Conservation (phyloP, 1,284 basidiomycete genomes). For the Tilletiaria anomala region DNA sequence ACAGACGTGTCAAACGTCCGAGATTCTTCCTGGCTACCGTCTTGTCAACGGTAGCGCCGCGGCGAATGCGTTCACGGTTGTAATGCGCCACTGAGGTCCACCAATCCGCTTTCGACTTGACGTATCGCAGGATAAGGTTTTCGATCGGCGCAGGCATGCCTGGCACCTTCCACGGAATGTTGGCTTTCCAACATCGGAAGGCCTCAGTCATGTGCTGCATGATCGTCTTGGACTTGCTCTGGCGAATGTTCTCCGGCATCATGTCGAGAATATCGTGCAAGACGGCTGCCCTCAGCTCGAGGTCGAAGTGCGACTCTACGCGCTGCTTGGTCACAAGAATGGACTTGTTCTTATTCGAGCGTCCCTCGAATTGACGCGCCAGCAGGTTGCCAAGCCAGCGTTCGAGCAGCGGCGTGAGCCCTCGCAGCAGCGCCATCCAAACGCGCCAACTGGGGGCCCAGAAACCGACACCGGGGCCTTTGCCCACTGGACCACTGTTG, state of each 20-base stretch:
- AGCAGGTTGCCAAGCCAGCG: constrained; percentile 95
- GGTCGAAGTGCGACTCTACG: constrained; percentile 94
- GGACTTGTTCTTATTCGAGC: constrained; percentile 73
- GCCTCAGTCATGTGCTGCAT: constrained; percentile 93
- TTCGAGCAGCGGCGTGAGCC: constrained; percentile 91
- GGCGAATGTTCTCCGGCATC: constrained; percentile 99
- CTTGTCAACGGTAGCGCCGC: constrained; percentile 97
- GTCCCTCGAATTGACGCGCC: constrained; percentile 88
- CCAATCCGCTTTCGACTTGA: constrained; percentile 99
- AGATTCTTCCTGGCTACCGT: constrained; percentile 94
- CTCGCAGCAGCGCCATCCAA: constrained; percentile 98
- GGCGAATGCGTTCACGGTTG: constrained; percentile 82
- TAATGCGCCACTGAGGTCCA: constrained; percentile 89
- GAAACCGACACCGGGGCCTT: constrained; percentile 97
- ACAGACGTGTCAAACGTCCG: constrained; percentile 65
- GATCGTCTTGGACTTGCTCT: constrained; percentile 98
- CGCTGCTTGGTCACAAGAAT: constrained; percentile 93
- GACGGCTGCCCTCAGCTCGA: constrained; percentile 91
- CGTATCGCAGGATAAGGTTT: constrained; percentile 96
- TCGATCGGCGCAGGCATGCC: constrained; percentile 97
- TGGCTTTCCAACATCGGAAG: constrained; percentile 94
- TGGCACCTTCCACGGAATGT: constrained; percentile 93
- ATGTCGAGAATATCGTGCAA: constrained; percentile 83
- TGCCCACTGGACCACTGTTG: constrained; percentile 98
- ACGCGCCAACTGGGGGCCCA: constrained; percentile 99